Conservation (phyloP, 148 eudicot genomes). For the Beta vulgaris region DNA sequence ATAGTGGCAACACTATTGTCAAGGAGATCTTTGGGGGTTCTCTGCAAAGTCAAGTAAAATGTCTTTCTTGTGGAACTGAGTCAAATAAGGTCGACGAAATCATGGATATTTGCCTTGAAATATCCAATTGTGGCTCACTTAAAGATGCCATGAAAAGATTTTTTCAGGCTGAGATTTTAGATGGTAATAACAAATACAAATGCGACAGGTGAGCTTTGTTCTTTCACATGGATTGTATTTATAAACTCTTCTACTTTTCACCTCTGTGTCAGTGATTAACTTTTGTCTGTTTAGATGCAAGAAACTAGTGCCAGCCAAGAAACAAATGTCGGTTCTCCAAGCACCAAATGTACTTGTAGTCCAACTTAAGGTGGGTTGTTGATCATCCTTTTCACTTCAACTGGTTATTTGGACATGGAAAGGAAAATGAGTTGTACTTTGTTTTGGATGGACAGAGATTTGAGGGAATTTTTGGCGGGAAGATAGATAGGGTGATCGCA, state of each 20-base stretch:
- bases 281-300: constrained; percentile 64
- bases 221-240: background rate
- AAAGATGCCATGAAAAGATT: constrained; percentile 79
- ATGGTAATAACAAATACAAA: constrained; percentile 94
- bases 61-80: constrained; percentile 79
- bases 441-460: constrained; percentile 61
- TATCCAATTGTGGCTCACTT: constrained; percentile 63
- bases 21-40: constrained; percentile 97
- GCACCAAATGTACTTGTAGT: constrained; percentile 94
- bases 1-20: constrained; percentile 44
- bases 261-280: constrained; percentile 19
- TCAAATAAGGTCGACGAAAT: constrained; percentile 97
- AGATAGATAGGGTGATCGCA: constrained; percentile 76
- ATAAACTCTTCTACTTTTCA: background rate
- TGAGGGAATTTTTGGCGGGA: constrained; percentile 89
- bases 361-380: constrained; percentile 75
- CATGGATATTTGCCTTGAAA: constrained; percentile 94
- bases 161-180: constrained; percentile 85
- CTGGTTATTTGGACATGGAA: constrained; percentile 3
- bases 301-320: constrained; percentile 82
- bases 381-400: background rate
- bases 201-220: constrained; percentile 67
- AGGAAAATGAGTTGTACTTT: constrained; percentile 13
- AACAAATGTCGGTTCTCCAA: constrained; percentile 92
- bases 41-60: constrained; percentile 94